Percentiles rank a stretch among this genome's conserved stretches.
phyloP scores from a whole-genome alignment of 2,329 filamentous ascomycete species.

The Bipolaris bicolor region DNA sequence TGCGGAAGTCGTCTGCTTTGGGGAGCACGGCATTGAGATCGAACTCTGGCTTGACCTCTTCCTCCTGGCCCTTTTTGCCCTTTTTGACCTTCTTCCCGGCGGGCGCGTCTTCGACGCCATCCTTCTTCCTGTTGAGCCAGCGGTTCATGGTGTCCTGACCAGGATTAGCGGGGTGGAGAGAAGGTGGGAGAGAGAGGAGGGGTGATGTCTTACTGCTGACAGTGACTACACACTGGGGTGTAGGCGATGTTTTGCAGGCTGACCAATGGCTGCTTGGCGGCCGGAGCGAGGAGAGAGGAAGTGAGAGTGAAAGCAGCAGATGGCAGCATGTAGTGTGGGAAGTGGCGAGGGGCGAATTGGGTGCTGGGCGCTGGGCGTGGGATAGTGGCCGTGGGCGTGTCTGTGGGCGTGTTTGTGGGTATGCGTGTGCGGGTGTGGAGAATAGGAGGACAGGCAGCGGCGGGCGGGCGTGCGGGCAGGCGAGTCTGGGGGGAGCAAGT shows the following conservation, averaged over 20 bases:
- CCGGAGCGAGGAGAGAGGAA: slow-evolving; percentile 7
- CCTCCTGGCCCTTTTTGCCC: slow-evolving; percentile 59
- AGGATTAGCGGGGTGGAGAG: slow-evolving; percentile 22
- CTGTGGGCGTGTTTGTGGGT: too few relatives aligned
- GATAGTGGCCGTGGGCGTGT: too few relatives aligned
- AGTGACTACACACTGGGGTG: slow-evolving; percentile 1
- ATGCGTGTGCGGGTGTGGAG: not conserved
- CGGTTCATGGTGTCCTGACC: slow-evolving; percentile 69
- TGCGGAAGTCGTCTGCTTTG: slow-evolving; percentile 86
- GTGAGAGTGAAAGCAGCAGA: slow-evolving; percentile 21
- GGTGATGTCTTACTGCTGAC: slow-evolving; percentile 23
- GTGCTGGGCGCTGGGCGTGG: too few relatives aligned
- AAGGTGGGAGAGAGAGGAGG: not conserved
- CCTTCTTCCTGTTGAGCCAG: slow-evolving; percentile 75
- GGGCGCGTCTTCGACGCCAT: slow-evolving; percentile 42
- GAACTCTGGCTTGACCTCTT: slow-evolving; percentile 67
- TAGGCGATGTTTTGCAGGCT: slow-evolving; percentile 3
- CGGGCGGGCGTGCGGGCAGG: slow-evolving; percentile 1
- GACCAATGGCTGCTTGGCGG: slow-evolving; percentile 1
- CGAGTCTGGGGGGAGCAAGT: slow-evolving; percentile 23
- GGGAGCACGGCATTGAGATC: slow-evolving; percentile 79
- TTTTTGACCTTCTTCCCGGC: slow-evolving; percentile 50
- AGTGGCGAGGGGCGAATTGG: too few relatives aligned
- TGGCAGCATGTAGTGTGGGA: slow-evolving; percentile 35
- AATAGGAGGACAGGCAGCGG: not conserved